phyloP scores from a whole-genome alignment of 345 rosid genomes.

The Corymbia maculata region DNA sequence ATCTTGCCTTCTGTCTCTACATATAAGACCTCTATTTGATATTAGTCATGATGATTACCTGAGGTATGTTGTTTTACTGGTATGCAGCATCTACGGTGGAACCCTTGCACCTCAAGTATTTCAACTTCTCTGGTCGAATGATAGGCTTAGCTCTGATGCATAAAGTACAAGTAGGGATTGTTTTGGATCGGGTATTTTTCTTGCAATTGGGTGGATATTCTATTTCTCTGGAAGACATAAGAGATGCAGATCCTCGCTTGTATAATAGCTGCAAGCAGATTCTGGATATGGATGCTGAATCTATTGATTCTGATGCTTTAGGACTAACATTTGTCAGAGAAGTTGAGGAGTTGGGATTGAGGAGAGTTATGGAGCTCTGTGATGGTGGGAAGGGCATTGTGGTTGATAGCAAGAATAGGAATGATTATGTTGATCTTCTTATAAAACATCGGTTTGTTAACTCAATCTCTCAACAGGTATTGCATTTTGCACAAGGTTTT shows the following conservation, averaged over 20 bases:
- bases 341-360: conserved; percentile 72
- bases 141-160: conserved; percentile 89
- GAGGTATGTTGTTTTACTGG: conserved; percentile 1
- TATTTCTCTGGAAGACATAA: conserved; percentile 68
- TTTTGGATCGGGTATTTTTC: conserved; percentile 81
- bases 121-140: conserved; percentile 77
- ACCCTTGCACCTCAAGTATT: conserved; percentile 77
- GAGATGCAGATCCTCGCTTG: conserved; percentile 71
- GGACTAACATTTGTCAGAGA: conserved; percentile 76
- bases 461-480: conserved; percentile 59
- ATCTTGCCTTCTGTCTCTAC: not conserved
- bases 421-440: conserved; percentile 59
- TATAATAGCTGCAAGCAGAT: conserved; percentile 79
- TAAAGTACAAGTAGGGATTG: conserved; percentile 83
- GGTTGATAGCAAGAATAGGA: conserved; percentile 76
- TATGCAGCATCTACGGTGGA: conserved; percentile 83
- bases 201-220: conserved; percentile 54
- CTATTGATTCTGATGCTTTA: conserved; percentile 67
- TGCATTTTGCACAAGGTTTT: conserved; percentile 59
- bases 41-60: not conserved
- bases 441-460: conserved; percentile 49
- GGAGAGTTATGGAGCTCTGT: conserved; percentile 55
- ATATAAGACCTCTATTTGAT: not conserved
- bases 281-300: conserved; percentile 79
- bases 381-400: conserved; percentile 42